Evolutionary conservation across 805 yeast genomes (phyloP), one percentile per base, ranked within the genome.

Genomic region (Cyberlindnera samutprakarnensis): DNA sequence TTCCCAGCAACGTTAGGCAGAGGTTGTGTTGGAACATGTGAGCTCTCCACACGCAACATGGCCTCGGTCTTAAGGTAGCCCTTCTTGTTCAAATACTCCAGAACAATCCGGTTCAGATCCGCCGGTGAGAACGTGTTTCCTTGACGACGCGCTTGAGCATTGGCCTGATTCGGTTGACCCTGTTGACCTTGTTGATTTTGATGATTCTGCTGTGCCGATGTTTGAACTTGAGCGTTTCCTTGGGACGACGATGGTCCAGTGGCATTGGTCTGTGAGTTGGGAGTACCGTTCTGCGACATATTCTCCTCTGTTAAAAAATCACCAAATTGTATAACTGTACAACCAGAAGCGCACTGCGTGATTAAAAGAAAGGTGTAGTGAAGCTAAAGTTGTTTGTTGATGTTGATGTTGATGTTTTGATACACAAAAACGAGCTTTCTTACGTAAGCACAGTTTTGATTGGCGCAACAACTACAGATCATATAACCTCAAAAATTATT

Each of bases 21-120:
- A 10, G 65, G 65, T 12, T 74, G 62, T 0, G 78, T 68, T 4
- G 64, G 62, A 0, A 77, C 68, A 37, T 80, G 76, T 1, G 85
- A 68, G 42, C 80, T 72, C 54, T 92, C 99, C 39, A 87, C 75
- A 40, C 98, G 72, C 30, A 92, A 68, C 79, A 88, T 84, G 3
- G 95, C 87, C 55, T 92, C 99, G 0, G 98, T 90, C 44, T 80
- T 76, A 45, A 83, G 88, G 51, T 86, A 92, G 3, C 99, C 99
- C 55, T 88, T 87, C 50, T 92, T 90, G 54, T 78, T 82, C 44
- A 92, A 68, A 48, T 90, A 92, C 47, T 92, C 98, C 48, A 92
- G 66, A 21, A 92, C 97, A 51, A 92, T 85, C 41, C 92, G 66
- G 56, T 88, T 90, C 53, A 92, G 67, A 54, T 92, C 97, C 5